Evolutionary conservation across 2,329 filamentous ascomycete species (phyloP).

Genomic region (Pseudopithomyces chartarum): DNA sequence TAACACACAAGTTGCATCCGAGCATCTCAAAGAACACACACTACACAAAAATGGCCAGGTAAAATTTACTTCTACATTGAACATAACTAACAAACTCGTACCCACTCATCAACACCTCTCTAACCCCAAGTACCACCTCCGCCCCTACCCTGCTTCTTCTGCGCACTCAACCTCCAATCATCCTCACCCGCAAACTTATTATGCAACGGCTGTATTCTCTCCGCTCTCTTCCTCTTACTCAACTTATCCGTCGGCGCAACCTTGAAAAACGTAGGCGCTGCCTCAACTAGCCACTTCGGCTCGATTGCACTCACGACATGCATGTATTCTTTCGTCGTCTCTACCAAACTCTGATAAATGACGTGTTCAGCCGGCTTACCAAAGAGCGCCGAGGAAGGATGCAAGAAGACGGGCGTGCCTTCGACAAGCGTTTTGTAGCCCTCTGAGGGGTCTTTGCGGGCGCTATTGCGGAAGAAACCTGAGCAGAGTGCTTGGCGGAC

Average conservation of each 20-base stretch:
- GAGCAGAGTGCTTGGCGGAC: conserved; percentile 88
- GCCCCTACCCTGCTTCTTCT: conserved; percentile 80
- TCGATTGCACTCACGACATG: conserved; percentile 91
- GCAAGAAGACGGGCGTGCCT: conserved; percentile 91
- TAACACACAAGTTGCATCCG: too few species aligned
- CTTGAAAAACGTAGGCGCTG: conserved; percentile 99
- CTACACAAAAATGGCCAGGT: too few species aligned
- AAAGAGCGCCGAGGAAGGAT: conserved; percentile 88
- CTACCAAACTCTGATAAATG: conserved; percentile 86
- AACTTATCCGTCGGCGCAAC: conserved; percentile 85
- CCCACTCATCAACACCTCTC: not conserved
- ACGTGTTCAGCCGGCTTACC: conserved; percentile 97
- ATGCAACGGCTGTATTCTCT: conserved; percentile 93
- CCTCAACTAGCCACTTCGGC: conserved; percentile 91
- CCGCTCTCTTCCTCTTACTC: conserved; percentile 89
- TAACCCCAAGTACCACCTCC: conserved; percentile 95
- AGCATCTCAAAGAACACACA: too few species aligned
- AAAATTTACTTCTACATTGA: not conserved
- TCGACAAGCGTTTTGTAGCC: conserved; percentile 98
- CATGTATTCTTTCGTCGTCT: conserved; percentile 99
- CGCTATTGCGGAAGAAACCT: conserved; percentile 94
- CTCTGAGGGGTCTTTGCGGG: conserved; percentile 93
- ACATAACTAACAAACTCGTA: not conserved
- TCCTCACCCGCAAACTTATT: conserved; percentile 92
- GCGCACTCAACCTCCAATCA: conserved; percentile 91